Evolutionary conservation across 1,139 yeast genomes (phyloP).

Genomic region (Candida sanyaensis): DNA sequence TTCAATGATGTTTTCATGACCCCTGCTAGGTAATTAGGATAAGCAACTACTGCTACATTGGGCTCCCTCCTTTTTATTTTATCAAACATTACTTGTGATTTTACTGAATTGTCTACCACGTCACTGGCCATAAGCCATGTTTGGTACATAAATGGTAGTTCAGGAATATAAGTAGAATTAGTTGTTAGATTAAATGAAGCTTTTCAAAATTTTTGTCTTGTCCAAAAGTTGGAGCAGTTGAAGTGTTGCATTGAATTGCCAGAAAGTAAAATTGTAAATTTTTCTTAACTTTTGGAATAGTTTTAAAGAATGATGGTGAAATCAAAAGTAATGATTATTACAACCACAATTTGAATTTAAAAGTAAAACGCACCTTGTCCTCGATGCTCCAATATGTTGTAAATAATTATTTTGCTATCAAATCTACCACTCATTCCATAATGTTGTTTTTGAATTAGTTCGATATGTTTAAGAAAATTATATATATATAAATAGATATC

Average conservation of each 20-base stretch:
- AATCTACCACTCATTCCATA: conserved; percentile 26
- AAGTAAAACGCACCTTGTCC: conserved; percentile 20
- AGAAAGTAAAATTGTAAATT: conserved; percentile 41
- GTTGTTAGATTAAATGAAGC: conserved; percentile 54
- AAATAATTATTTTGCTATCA: conserved; percentile 28
- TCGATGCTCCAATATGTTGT: conserved; percentile 25
- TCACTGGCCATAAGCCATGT: conserved; percentile 54
- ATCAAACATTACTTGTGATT: conserved; percentile 48
- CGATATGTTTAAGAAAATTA: conserved; percentile 39
- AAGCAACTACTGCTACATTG: no score
- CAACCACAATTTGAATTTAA: conserved; percentile 20
- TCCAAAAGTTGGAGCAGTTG: conserved; percentile 52
- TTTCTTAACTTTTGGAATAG: conserved; percentile 45
- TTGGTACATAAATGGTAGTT: conserved; percentile 54
- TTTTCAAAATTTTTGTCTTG: conserved; percentile 51
- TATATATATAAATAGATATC: conserved; percentile 37
- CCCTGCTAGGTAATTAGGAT: no score
- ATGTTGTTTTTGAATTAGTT: conserved; percentile 28
- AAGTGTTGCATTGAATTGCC: conserved; percentile 38
- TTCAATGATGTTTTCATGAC: no score
- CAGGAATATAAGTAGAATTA: conserved; percentile 21
- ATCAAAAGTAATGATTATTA: conserved; percentile 27
- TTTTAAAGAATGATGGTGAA: conserved; percentile 44
- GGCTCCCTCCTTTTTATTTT: conserved; percentile 28
- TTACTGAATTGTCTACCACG: conserved; percentile 11